Percentiles rank a stretch among this genome's conserved stretches.
phyloP scores from a whole-genome alignment of 139 green algal genomes.

The Micractinium conductrix region DNA sequence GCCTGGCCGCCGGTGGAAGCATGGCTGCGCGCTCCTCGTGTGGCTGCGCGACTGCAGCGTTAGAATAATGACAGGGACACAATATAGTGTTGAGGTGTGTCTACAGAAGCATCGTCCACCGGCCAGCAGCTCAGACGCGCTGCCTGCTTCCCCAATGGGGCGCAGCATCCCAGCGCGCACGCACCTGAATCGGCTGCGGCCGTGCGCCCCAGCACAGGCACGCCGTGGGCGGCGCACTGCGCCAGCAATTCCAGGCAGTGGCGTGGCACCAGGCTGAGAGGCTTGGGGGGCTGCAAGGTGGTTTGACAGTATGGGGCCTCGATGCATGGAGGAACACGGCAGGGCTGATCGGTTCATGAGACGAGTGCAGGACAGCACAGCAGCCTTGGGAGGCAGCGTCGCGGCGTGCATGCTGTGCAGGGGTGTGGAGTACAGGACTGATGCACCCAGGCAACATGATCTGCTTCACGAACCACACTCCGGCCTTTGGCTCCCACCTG shows the following conservation, averaged over 20 bases:
- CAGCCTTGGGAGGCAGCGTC: not conserved
- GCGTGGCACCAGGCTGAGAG: constrained; percentile 32
- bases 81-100: not conserved
- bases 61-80: not conserved
- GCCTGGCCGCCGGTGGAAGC: no score
- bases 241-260: constrained; percentile 47
- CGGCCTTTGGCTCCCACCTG: not conserved
- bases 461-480: not conserved
- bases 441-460: not conserved
- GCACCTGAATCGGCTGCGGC: no score
- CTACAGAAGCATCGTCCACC: not conserved
- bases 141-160: no score
- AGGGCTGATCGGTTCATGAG: not conserved
- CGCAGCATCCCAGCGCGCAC: no score
- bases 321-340: not conserved
- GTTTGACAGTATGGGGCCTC: no score
- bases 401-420: no score
- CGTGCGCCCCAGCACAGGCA: constrained; percentile 15
- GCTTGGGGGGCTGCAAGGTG: constrained; percentile 6
- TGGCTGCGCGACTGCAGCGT: constrained; percentile 7
- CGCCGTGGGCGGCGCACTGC: constrained; percentile 25
- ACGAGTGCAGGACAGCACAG: not conserved
- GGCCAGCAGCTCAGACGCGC: no score
- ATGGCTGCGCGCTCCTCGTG: not conserved
- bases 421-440: no score